A percentile compares a stretch with the other conserved stretches of the same genome.
Evolutionary conservation across 1,284 basidiomycete species (phyloP).

Genomic region (Lentinula novae-zelandiae): DNA sequence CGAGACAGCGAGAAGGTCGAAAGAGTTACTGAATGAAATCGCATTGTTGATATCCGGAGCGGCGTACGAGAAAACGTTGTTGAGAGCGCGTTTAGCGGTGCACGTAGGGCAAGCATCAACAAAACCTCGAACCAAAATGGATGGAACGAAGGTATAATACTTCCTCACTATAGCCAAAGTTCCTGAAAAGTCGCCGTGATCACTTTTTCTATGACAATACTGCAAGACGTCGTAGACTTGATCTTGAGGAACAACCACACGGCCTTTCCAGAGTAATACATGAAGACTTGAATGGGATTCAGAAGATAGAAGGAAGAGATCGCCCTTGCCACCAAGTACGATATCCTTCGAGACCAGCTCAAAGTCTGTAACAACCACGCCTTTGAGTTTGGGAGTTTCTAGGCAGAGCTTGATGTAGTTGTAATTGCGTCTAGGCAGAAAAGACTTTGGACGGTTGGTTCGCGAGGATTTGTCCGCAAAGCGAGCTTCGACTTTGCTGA

Average conservation of each 20-base stretch:
- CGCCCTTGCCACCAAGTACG: background rate
- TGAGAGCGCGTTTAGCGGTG: constrained; percentile 16
- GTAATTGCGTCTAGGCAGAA: background rate
- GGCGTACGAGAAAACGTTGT: background rate
- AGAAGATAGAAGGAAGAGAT: background rate
- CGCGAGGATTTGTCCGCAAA: background rate
- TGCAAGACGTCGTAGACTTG: constrained; percentile 74
- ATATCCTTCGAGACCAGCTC: background rate
- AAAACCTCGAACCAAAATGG: constrained; percentile 63
- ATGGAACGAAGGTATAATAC: constrained; percentile 77
- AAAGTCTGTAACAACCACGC: background rate
- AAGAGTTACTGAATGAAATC: background rate
- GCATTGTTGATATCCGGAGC: background rate
- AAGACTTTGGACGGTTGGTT: background rate
- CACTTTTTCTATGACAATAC: constrained; percentile 59
- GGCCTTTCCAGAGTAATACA: constrained; percentile 51
- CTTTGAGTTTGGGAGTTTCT: background rate
- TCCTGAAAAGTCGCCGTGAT: constrained; percentile 78
- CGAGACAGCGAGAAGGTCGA: background rate
- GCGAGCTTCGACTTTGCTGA: background rate
- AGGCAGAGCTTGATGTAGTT: background rate
- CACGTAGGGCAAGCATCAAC: constrained; percentile 76
- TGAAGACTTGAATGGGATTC: background rate
- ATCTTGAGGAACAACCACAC: constrained; percentile 66
- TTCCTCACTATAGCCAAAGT: constrained; percentile 57